Evolutionary conservation across 140 eudicot species (phyloP), one percentile per base, ranked within the genome.

Genomic region (Flaveria floridana): DNA sequence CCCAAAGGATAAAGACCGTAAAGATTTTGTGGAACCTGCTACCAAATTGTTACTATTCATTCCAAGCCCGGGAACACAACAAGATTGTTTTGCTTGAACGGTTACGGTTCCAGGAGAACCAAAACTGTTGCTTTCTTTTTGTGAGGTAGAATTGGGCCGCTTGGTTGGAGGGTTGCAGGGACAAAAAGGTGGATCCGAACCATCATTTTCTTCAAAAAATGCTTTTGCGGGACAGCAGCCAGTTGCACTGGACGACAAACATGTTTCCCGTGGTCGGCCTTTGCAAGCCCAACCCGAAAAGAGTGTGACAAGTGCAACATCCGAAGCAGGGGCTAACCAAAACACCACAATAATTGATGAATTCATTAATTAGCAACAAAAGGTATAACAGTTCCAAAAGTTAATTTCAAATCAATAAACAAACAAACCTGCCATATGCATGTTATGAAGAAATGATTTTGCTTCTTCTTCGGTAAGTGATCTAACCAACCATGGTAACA

Each of bases 251-350:
- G 96, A 89, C 57, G 96, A 87, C 72, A 95, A 84, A 64, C 99
- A 95, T 74, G 83, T 77, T 71, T 84, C 89, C 30, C 80, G 71
- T 52, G 88, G 83, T 55, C 83, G 85, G 78, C 96, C 99, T 84
- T 95, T 95, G 89, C 99, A 95, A 26, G 99, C 99, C 99, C 99
- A 95, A 5, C 99, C 99, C 46, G 97, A 84, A 77, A 95, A 95
- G 68, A 95, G 92, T 30, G 99, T 95, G 30, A 95, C 99, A 69
- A 95, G 85, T 57, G 97, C 99, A 71, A 50, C 46, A 75, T 95
- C 99, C 26, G 88, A 83, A 42, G 88, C 88, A 63, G 99, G 99
- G 51, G 97, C 99, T 95, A 64, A 90, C 76, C 75, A 63, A 52
- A 73, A 48, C 75, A 72, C 15, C 59, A 67, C 7, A 10, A 48